Conservation (phyloP, 2,329 filamentous ascomycete species). For the Stagonosporopsis rhizophila region DNA sequence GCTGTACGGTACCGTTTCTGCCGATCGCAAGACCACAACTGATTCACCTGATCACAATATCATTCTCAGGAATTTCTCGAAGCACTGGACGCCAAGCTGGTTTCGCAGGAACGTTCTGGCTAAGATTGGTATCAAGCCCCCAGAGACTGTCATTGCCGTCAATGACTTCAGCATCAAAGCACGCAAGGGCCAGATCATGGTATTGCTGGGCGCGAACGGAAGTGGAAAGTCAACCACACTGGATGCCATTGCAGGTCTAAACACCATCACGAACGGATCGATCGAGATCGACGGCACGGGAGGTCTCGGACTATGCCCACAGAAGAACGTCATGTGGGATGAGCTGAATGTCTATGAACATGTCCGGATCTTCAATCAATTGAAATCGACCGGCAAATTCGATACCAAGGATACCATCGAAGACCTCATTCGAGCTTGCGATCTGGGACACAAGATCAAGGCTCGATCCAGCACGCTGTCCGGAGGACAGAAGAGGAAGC, state of each 20-base stretch:
- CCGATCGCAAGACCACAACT: constrained; percentile 54
- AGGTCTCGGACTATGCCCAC: constrained; percentile 85
- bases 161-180: constrained; percentile 74
- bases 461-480: constrained; percentile 80
- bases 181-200: constrained; percentile 80
- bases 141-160: constrained; percentile 80
- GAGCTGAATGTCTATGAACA: constrained; percentile 87
- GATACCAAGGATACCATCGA: constrained; percentile 67
- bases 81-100: constrained; percentile 74
- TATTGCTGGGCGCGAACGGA: constrained; percentile 86
- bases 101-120: constrained; percentile 59
- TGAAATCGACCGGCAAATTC: constrained; percentile 67
- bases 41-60: constrained; percentile 63
- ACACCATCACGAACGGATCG: constrained; percentile 74
- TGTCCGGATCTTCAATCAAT: constrained; percentile 79
- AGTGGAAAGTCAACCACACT: constrained; percentile 90
- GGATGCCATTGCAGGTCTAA: constrained; percentile 84
- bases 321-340: constrained; percentile 95
- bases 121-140: constrained; percentile 55
- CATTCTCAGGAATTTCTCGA: constrained; percentile 75
- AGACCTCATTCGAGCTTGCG: constrained; percentile 72
- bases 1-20: constrained; percentile 76
- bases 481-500: constrained; percentile 89
- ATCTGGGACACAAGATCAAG: constrained; percentile 75
- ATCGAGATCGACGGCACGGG: constrained; percentile 81